Conservation (phyloP, 352 stramenopile species). For the Phytophthora multivora region DNA sequence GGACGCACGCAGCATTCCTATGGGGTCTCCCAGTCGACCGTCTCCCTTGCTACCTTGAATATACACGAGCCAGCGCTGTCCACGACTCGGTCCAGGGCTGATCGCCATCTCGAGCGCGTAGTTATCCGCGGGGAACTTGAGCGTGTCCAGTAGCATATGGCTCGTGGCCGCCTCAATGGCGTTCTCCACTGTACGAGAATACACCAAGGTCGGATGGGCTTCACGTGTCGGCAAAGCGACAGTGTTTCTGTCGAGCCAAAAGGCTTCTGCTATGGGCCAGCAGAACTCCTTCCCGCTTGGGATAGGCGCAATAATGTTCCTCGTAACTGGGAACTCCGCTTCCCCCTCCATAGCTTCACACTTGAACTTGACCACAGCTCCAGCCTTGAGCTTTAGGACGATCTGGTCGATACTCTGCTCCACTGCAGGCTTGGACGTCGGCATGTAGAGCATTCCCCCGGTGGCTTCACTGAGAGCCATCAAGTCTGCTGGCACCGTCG, state of each 20-base stretch:
- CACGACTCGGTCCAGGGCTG: constrained; percentile 62
- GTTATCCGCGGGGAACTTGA: constrained; percentile 86
- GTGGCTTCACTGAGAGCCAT: constrained; percentile 88
- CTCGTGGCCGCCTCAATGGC: constrained; percentile 84
- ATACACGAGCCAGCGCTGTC: constrained; percentile 86
- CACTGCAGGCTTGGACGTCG: constrained; percentile 77
- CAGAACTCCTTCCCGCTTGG: constrained; percentile 79
- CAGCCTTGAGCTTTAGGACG: constrained; percentile 82
- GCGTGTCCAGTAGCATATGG: constrained; percentile 87
- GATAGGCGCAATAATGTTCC: constrained; percentile 79
- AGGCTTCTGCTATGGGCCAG: constrained; percentile 84
- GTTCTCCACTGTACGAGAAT: constrained; percentile 69
- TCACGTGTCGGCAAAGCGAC: constrained; percentile 72
- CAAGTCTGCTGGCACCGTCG: constrained; percentile 67
- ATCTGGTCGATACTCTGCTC: constrained; percentile 89
- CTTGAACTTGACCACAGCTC: constrained; percentile 83
- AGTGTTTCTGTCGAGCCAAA: constrained; percentile 87
- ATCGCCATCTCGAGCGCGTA: constrained; percentile 72
- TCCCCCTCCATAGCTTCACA: constrained; percentile 62
- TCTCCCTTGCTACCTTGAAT: constrained; percentile 83
- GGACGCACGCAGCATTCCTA: constrained; percentile 71
- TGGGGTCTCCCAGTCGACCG: constrained; percentile 76
- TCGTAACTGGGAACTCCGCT: constrained; percentile 47
- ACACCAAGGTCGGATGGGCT: constrained; percentile 79
- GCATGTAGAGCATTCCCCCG: constrained; percentile 83